These are phyloP conservation scores for Pittosporum tobira DNA, from an alignment of 129 eudicot genomes.

Conservation along the genomic window DNA sequence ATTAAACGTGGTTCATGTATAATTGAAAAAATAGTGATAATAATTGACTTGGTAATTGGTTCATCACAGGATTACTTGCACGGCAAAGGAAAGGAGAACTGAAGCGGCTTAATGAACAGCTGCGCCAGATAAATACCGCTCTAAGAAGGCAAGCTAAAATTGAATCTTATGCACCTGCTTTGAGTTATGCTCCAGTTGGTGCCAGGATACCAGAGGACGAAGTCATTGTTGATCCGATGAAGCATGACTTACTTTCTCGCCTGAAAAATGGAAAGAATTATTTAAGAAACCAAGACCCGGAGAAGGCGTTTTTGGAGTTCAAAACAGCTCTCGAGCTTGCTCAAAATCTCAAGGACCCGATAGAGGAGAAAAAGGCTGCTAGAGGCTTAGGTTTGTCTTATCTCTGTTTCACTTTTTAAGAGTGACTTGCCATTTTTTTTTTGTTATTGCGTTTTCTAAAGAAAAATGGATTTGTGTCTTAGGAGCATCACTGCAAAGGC, in stretches of 20 bases:
- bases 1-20: background rate
- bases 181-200: slow-evolving; percentile 93
- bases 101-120: slow-evolving; percentile 76
- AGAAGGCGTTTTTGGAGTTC: slow-evolving; percentile 70
- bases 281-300: slow-evolving; percentile 78
- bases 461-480: slow-evolving; percentile 10
- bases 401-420: background rate
- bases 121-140: slow-evolving; percentile 92
- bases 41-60: background rate
- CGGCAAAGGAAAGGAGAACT: slow-evolving; percentile 85
- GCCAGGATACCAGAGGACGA: slow-evolving; percentile 58
- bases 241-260: slow-evolving; percentile 57
- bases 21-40: background rate
- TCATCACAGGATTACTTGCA: slow-evolving; percentile 68
- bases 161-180: slow-evolving; percentile 87
- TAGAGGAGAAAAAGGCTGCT: too few species aligned
- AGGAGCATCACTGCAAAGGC: slow-evolving; percentile 99
- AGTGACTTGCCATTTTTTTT: background rate
- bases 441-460: background rate
- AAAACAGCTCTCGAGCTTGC: slow-evolving; percentile 81
- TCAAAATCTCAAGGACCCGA: slow-evolving; percentile 49
- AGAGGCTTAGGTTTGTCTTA: slow-evolving; percentile 39
- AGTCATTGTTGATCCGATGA: slow-evolving; percentile 81
- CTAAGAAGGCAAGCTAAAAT: slow-evolving; percentile 96
- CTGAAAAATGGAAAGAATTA: slow-evolving; percentile 79